Evolutionary conservation across 441 rosid genomes (phyloP), one percentile per base, ranked within the genome.

Genomic region (Corymbia calophylla): DNA sequence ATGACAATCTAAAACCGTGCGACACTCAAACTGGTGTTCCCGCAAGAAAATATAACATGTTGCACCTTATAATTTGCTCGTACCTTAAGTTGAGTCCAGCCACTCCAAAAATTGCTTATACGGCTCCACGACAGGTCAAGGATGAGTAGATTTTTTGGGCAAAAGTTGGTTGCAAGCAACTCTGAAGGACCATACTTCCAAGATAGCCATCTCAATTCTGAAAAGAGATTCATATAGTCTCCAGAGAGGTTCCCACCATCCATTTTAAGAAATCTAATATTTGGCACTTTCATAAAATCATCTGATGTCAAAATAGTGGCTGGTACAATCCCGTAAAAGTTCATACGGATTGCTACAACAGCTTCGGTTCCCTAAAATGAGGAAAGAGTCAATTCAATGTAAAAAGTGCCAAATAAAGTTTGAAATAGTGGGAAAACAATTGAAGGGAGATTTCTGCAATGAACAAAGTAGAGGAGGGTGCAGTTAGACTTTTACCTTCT

Each of bases 71-170:
- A n/a, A n/a, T 64, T 64, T 15, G 5, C 39, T 15, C 11, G 0
- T 66, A 66, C 73, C 39, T n/a, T 66, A 31, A 16, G 39, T n/a
- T 14, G 39, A 66, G 11, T 15, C 73, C 21, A 66, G 1, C 10
- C 73, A 66, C 3, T 1, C 1, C 11, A n/a, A 8, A 15, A 16
- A 31, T 6, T 0, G 0, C 10, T 16, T 66, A 66, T 8, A 15
- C 0, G 6, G 6, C 44, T 66, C 77, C 44, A 16, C 1, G 44
- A 8, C 4, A 66, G 44, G 77, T 66, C 77, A 16, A 64, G 35
- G 19, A 64, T 64, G 1, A n/a, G 5, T n/a, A 64, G 73, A 14
- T 64, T 64, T 64, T 14, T 7, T 3, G 73, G 73, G 19, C 35
- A n/a, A 1, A n/a, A 64, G 35, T 15, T 14, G 35, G 35, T 64